Conservation (phyloP, 345 rosid species). For the Eucalyptus decipiens region DNA sequence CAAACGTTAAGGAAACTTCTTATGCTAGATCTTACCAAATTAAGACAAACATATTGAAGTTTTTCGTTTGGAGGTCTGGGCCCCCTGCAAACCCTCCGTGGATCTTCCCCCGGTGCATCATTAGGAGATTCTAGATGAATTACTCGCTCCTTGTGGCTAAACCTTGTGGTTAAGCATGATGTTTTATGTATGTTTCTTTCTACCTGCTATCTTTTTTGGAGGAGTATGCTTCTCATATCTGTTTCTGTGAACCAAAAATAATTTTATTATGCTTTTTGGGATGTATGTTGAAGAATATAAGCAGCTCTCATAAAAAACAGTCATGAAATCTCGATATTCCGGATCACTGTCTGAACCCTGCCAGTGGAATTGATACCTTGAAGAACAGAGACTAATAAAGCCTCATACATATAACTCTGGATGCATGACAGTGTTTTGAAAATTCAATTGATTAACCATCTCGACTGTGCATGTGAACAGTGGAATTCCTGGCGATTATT, state of each 20-base stretch:
- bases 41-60: not conserved
- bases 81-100: not conserved
- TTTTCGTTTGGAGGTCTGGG: not conserved
- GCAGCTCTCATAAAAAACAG: not conserved
- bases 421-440: not conserved
- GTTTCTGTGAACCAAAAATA: not conserved
- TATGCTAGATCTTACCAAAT: not conserved
- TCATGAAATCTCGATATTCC: not conserved
- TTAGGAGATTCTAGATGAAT: not conserved
- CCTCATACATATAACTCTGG: not conserved
- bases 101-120: not conserved
- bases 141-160: not conserved
- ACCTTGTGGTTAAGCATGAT: not conserved
- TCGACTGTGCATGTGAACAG: not conserved
- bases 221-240: not conserved
- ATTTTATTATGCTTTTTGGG: not conserved
- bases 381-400: not conserved
- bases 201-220: not conserved
- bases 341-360: not conserved
- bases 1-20: not conserved
- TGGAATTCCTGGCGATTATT: not conserved
- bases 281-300: not conserved
- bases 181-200: not conserved
- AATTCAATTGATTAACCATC: not conserved
- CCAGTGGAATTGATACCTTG: not conserved